Conservation (phyloP, 805 yeast genomes). For the Wickerhamomyces queroliae region DNA sequence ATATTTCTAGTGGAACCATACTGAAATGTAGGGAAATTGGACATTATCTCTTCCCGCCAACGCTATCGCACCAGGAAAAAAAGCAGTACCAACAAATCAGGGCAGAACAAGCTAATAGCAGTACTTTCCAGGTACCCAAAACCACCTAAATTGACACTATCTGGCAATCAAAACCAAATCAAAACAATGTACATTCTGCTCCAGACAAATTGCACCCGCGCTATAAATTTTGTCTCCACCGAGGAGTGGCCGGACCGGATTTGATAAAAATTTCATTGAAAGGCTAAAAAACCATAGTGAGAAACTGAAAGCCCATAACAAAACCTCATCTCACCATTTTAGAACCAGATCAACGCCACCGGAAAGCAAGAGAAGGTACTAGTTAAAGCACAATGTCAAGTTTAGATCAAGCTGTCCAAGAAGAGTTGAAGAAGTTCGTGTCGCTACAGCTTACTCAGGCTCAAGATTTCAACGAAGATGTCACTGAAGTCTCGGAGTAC, state of each 20-base stretch:
- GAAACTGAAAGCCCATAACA: no score
- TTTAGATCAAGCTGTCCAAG: slow-evolving; percentile 25
- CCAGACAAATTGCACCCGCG: background rate
- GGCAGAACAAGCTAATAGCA: no score
- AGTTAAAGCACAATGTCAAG: slow-evolving; percentile 5
- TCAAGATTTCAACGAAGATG: slow-evolving; percentile 42
- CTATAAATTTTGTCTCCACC: background rate
- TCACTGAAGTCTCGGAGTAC: slow-evolving; percentile 65
- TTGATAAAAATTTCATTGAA: background rate
- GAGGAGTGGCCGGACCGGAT: background rate
- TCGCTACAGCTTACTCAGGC: slow-evolving; percentile 34
- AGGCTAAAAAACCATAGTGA: background rate
- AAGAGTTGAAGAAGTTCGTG: slow-evolving; percentile 37
- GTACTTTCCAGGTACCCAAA: no score
- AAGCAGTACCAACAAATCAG: no score
- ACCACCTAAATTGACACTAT: no score
- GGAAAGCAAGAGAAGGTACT: background rate
- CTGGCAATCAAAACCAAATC: no score
- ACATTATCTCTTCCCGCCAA: no score
- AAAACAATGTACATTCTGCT: no score
- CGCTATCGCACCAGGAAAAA: background rate
- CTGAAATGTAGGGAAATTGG: no score
- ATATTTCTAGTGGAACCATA: background rate
- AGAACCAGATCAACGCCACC: background rate
- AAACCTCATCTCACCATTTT: no score